Percentiles rank a stretch among this genome's conserved stretches.
Conservation (phyloP, 305 asterid species). For the Coffea humblotiana region DNA sequence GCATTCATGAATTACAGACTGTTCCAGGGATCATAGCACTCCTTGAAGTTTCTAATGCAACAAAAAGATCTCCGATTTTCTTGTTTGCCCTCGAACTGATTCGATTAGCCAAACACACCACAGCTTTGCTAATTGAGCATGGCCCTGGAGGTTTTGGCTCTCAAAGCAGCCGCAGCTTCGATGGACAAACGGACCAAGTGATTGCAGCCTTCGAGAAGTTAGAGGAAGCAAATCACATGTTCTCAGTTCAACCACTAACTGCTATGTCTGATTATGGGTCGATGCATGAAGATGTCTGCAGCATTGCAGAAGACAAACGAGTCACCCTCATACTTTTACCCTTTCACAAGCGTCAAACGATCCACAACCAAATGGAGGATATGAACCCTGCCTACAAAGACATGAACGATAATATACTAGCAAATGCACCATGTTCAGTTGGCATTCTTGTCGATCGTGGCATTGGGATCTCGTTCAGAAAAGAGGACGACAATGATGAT, state of each 20-base stretch:
- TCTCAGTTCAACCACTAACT: conserved; percentile 23
- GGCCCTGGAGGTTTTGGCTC: conserved; percentile 10
- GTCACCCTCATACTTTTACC: conserved; percentile 26
- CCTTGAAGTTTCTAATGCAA: conserved; percentile 18
- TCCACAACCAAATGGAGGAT: conserved; percentile 28
- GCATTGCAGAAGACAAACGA: conserved; percentile 25
- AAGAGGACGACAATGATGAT: not conserved
- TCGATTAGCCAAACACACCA: conserved; percentile 24
- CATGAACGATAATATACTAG: conserved; percentile 22
- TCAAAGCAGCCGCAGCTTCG: conserved; percentile 15
- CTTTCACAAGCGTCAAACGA: conserved; percentile 27
- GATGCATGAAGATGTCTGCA: conserved; percentile 29
- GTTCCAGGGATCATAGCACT: conserved; percentile 25
- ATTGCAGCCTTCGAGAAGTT: conserved; percentile 20
- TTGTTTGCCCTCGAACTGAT: conserved; percentile 28
- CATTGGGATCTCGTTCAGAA: not conserved
- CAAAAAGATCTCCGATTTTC: conserved; percentile 24
- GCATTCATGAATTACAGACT: conserved; percentile 27
- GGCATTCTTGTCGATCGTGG: conserved; percentile 33
- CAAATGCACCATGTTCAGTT: conserved; percentile 29
- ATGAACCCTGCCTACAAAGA: conserved; percentile 25
- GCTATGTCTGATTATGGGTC: conserved; percentile 24
- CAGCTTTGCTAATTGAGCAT: conserved; percentile 27
- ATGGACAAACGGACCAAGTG: conserved; percentile 25
- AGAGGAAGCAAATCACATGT: conserved; percentile 12